These are phyloP conservation scores for Wickerhamomyces sp. DNA, from an alignment of 1,139 yeast species.

Conservation along the genomic window DNA sequence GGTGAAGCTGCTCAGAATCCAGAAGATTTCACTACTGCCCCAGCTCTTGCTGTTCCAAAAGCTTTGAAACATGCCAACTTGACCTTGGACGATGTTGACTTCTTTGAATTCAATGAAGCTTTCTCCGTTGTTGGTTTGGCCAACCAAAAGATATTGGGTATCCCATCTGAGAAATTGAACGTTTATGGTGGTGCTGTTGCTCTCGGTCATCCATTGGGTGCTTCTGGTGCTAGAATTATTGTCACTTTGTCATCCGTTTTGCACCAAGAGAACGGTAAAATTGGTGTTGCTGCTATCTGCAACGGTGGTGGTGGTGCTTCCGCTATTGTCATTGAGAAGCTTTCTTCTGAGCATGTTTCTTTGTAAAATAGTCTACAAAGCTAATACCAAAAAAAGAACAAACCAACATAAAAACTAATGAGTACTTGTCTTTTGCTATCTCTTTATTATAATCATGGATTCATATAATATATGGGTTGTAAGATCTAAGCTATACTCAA, in stretches of 20 bases:
- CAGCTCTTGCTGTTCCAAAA: conserved; percentile 90
- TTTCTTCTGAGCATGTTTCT: conserved; percentile 24
- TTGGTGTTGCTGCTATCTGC: conserved; percentile 94
- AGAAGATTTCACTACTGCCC: conserved; percentile 91
- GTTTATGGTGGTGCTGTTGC: conserved; percentile 99
- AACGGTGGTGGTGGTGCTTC: conserved; percentile 99
- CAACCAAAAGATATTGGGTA: conserved; percentile 66
- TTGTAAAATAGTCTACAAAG: conserved; percentile 10
- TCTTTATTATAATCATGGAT: no score
- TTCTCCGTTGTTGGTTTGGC: conserved; percentile 95
- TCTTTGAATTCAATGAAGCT: conserved; percentile 92
- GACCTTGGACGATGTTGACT: conserved; percentile 43
- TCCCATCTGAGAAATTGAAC: conserved; percentile 69
- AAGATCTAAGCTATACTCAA: no score
- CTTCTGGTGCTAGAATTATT: conserved; percentile 94
- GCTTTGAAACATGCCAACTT: conserved; percentile 85
- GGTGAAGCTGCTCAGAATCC: conserved; percentile 98
- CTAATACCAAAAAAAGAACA: not conserved
- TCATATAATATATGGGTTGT: no score
- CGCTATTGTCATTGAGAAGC: conserved; percentile 65
- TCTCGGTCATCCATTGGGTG: conserved; percentile 94
- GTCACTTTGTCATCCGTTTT: conserved; percentile 77
- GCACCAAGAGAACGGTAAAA: conserved; percentile 76
- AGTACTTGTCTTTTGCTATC: not conserved
- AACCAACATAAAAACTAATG: not conserved